Evolutionary conservation across 768 basidiomycete species (phyloP).

Genomic region (Tylopilus rubrobrunneus): DNA sequence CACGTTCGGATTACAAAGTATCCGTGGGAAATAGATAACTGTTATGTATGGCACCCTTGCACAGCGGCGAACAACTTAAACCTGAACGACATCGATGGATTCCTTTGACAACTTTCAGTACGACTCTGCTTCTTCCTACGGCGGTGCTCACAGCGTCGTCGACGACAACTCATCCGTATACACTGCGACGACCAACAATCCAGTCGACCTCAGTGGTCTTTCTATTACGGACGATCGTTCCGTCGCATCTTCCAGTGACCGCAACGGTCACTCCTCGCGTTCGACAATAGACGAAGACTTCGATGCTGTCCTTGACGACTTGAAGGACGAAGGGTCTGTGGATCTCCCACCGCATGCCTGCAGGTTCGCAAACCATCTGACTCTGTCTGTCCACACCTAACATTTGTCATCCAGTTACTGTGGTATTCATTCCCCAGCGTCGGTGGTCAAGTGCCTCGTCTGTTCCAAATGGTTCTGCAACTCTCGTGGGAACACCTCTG

Average conservation of each 20-base stretch:
- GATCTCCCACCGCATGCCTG: slow-evolving; percentile 92
- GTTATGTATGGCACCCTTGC: slow-evolving; percentile 1
- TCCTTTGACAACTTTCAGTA: slow-evolving; percentile 85
- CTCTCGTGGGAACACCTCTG: slow-evolving; percentile 94
- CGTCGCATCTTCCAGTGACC: slow-evolving; percentile 37
- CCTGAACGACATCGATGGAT: slow-evolving; percentile 51
- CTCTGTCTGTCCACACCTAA: slow-evolving; percentile 3
- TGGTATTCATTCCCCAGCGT: slow-evolving; percentile 95
- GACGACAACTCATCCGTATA: slow-evolving; percentile 83
- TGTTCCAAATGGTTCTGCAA: slow-evolving; percentile 99
- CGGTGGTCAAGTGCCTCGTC: slow-evolving; percentile 91
- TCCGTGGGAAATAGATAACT: slow-evolving; percentile 26
- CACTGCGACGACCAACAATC: slow-evolving; percentile 61
- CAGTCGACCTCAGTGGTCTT: slow-evolving; percentile 63
- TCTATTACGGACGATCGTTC: slow-evolving; percentile 65
- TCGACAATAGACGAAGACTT: slow-evolving; percentile 74
- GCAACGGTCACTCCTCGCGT: slow-evolving; percentile 35
- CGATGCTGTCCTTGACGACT: slow-evolving; percentile 83
- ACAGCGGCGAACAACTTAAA: background rate
- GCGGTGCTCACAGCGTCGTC: slow-evolving; percentile 59
- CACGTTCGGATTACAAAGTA: slow-evolving; percentile 11
- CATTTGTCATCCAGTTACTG: slow-evolving; percentile 67
- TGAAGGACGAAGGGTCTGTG: slow-evolving; percentile 75
- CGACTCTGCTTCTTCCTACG: slow-evolving; percentile 79
- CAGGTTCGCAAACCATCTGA: slow-evolving; percentile 55